Evolutionary conservation across 1,284 basidiomycete genomes (phyloP).

Genomic region (Marasmius tenuissimus): DNA sequence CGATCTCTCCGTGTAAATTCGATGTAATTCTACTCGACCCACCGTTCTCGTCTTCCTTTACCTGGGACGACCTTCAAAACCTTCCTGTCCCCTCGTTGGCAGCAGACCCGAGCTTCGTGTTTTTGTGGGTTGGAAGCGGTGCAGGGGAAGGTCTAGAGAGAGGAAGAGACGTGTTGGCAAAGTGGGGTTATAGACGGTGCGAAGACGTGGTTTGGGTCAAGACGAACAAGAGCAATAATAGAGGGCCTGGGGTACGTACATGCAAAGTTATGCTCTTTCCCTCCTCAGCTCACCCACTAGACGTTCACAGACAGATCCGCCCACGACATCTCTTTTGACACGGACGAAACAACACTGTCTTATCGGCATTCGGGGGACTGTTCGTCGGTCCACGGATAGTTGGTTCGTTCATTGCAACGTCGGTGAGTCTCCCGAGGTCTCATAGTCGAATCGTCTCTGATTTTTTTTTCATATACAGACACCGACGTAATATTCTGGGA

Average conservation of each 20-base stretch:
- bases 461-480: constrained; percentile 46
- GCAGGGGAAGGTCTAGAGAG: constrained; percentile 89
- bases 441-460: not conserved
- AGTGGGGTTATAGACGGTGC: constrained; percentile 95
- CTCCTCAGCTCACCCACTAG: constrained; percentile 6
- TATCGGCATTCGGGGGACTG: constrained; percentile 98
- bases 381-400: constrained; percentile 89
- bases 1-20: constrained; percentile 73
- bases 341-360: constrained; percentile 95
- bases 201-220: constrained; percentile 98
- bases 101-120: constrained; percentile 91
- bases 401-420: constrained; percentile 99
- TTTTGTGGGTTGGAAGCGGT: constrained; percentile 95
- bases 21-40: constrained; percentile 94
- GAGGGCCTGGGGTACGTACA: constrained; percentile 70
- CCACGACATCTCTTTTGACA: constrained; percentile 81
- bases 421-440: constrained; percentile 49
- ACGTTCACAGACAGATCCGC: constrained; percentile 66
- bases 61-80: constrained; percentile 81
- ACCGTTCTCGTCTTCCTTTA: constrained; percentile 79
- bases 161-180: constrained; percentile 87
- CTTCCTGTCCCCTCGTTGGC: constrained; percentile 85
- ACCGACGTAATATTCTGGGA: constrained; percentile 98
- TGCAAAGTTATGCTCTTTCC: constrained; percentile 12
- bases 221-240: constrained; percentile 74